phyloP scores from a whole-genome alignment of 371 early-diverging fungal genomes.

The Mortierella sp. region DNA sequence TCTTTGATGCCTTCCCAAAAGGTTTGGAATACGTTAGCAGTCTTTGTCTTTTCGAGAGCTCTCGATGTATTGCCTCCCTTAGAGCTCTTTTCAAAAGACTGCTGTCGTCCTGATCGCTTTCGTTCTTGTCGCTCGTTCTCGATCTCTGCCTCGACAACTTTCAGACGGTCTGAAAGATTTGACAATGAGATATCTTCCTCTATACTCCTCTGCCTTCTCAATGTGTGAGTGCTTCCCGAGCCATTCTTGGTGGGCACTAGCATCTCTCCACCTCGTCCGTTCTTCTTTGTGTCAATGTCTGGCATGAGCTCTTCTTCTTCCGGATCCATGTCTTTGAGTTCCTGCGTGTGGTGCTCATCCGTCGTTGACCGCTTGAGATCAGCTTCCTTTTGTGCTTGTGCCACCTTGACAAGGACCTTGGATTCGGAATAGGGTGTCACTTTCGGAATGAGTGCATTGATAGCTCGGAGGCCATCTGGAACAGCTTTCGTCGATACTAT shows the following conservation, averaged over 20 bases:
- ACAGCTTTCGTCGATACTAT: constrained; percentile 48
- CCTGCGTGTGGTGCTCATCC: not conserved
- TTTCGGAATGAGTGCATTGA: constrained; percentile 32
- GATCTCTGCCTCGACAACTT: constrained; percentile 28
- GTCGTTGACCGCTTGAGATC: constrained; percentile 1
- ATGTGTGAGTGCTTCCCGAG: constrained; percentile 11
- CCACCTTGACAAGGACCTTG: constrained; percentile 18
- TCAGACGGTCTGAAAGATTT: constrained; percentile 26
- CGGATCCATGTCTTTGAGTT: constrained; percentile 6
- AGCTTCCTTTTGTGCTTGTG: constrained; percentile 10
- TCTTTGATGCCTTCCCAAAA: constrained; percentile 49
- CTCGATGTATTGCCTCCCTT: not conserved
- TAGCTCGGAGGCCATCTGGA: constrained; percentile 37
- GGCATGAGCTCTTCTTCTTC: constrained; percentile 3
- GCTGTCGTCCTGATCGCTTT: not conserved
- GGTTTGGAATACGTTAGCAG: constrained; percentile 12
- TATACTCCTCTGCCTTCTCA: constrained; percentile 21
- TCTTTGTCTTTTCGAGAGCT: constrained; percentile 30
- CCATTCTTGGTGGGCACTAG: not conserved
- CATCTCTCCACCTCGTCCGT: not conserved
- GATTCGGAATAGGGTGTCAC: constrained; percentile 22
- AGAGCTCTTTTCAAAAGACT: not conserved
- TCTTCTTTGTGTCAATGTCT: not conserved
- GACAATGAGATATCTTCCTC: constrained; percentile 13
- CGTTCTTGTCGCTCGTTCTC: constrained; percentile 15